phyloP scores from a whole-genome alignment of 768 basidiomycete species.

The Mycena leptocephala region DNA sequence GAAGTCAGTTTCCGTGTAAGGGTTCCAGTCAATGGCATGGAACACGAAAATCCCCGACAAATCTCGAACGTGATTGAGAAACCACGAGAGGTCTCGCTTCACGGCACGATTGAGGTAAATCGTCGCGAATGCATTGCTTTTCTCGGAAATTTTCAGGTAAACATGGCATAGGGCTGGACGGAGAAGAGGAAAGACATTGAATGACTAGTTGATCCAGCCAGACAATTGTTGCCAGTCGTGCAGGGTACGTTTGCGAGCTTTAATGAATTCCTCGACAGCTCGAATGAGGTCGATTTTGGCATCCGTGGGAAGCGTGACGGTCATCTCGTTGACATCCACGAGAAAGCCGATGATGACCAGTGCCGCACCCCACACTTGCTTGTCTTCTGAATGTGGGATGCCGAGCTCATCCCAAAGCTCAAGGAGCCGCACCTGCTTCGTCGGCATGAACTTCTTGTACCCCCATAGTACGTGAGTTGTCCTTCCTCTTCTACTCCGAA shows the following conservation, averaged over 20 bases:
- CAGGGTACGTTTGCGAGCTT: background rate
- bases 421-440: constrained; percentile 50
- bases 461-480: too few relatives aligned
- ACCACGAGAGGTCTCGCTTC: too few relatives aligned
- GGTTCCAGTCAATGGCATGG: too few relatives aligned
- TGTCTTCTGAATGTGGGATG: constrained; percentile 55
- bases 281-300: background rate
- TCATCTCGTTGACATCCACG: constrained; percentile 45
- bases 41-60: too few relatives aligned
- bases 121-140: too few relatives aligned
- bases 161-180: constrained; percentile 42
- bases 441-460: constrained; percentile 47
- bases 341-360: constrained; percentile 58
- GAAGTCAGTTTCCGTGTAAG: too few relatives aligned
- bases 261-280: background rate
- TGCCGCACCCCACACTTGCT: constrained; percentile 52
- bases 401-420: constrained; percentile 57
- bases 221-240: constrained; percentile 37
- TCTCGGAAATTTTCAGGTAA: too few relatives aligned
- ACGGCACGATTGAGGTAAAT: too few relatives aligned
- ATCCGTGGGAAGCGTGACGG: constrained; percentile 43
- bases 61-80: too few relatives aligned
- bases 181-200: constrained; percentile 50
- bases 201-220: constrained; percentile 51
- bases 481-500: too few relatives aligned